phyloP scores from a whole-genome alignment of 2,329 filamentous ascomycete species.

The Diaporthe vexans region DNA sequence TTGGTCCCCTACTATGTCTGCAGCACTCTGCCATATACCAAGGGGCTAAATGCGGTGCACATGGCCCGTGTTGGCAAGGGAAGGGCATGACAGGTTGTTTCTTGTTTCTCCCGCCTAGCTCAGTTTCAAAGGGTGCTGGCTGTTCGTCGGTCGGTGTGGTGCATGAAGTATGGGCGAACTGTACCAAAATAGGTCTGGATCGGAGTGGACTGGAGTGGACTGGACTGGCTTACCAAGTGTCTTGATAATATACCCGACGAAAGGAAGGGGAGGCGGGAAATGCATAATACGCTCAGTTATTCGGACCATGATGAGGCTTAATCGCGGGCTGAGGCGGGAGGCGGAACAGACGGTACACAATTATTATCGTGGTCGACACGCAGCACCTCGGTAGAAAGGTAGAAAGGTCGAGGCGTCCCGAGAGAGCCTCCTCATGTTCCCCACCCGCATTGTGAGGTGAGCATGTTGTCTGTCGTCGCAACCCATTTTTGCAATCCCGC shows the following conservation, averaged over 20 bases:
- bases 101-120: constrained; percentile 14
- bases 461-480: constrained; percentile 14
- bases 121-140: constrained; percentile 8
- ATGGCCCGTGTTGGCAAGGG: background rate
- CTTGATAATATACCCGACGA: constrained; percentile 24
- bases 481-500: constrained; percentile 24
- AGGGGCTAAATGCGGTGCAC: background rate
- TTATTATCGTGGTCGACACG: too few relatives aligned
- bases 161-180: background rate
- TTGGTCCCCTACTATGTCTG: background rate
- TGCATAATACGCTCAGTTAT: constrained; percentile 28
- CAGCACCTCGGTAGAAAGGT: too few relatives aligned
- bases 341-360: too few relatives aligned
- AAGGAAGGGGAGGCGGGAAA: constrained; percentile 26
- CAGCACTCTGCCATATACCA: constrained; percentile 11
- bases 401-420: too few relatives aligned
- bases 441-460: constrained; percentile 9
- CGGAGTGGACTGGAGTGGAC: too few relatives aligned
- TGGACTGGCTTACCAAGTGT: constrained; percentile 12
- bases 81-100: constrained; percentile 3
- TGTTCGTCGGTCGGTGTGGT: constrained; percentile 17
- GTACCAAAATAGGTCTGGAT: constrained; percentile 20
- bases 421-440: background rate
- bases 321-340: background rate
- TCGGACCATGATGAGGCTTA: constrained; percentile 27